phyloP scores from a whole-genome alignment of 129 eudicot species.

The Solidago caesia region DNA sequence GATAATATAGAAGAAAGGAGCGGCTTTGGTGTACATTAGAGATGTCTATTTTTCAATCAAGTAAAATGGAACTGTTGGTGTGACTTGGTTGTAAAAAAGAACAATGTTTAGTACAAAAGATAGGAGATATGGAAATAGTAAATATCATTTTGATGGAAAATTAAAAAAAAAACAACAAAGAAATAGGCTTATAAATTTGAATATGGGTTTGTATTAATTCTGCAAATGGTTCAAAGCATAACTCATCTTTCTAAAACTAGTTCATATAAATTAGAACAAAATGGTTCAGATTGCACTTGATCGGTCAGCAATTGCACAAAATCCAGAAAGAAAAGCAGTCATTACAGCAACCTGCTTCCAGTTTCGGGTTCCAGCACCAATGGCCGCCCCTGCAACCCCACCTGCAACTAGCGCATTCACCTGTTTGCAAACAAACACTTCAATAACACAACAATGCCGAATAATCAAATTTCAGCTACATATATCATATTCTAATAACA shows the following conservation, averaged over 20 bases:
- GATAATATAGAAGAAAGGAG: no score
- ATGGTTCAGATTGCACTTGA: constrained; percentile 43
- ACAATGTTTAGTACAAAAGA: no score
- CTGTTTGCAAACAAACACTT: constrained; percentile 32
- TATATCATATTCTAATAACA: not conserved
- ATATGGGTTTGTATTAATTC: no score
- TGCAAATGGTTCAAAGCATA: not conserved
- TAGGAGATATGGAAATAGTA: no score
- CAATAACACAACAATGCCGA: not conserved
- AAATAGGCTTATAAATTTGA: no score
- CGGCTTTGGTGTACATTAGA: no score
- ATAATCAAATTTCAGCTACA: not conserved
- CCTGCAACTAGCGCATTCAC: constrained; percentile 78
- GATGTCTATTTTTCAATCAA: no score
- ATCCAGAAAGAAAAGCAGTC: constrained; percentile 55
- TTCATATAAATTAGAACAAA: constrained; percentile 2
- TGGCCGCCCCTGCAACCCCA: constrained; percentile 76
- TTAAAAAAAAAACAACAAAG: no score
- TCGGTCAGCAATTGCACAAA: constrained; percentile 59
- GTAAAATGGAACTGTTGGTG: no score
- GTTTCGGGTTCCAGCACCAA: constrained; percentile 72
- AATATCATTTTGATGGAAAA: no score
- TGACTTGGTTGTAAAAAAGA: no score
- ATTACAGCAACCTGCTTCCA: constrained; percentile 74
- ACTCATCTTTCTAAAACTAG: constrained; percentile 3